A percentile compares a stretch with the other conserved stretches of the same genome.
These are phyloP conservation scores for Rhizopus delemar DNA, from an alignment of 371 early-diverging fungal genomes.

Conservation along the genomic window DNA sequence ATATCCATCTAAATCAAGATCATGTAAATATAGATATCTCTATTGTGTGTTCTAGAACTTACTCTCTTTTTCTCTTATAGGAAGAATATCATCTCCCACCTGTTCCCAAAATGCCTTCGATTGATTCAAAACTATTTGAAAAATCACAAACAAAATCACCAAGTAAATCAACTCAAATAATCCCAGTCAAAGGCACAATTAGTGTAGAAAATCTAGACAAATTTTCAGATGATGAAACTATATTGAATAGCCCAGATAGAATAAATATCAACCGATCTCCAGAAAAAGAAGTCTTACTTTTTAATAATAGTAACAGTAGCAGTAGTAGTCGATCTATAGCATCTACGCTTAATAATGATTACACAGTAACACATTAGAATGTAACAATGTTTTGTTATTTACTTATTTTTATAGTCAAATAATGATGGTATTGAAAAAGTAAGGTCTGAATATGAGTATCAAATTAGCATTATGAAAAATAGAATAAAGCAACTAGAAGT, in stretches of 20 bases:
- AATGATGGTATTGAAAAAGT: conserved; percentile 29
- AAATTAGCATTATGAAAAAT: conserved; percentile 47
- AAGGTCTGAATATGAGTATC: conserved; percentile 62
- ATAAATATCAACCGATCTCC: neutral
- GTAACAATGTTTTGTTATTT: neutral
- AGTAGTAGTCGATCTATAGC: neutral
- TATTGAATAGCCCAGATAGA: conserved; percentile 2
- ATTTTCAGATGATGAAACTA: conserved; percentile 25
- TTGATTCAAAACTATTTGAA: conserved; percentile 5
- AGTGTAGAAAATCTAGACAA: conserved; percentile 36
- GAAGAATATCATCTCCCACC: conserved; percentile 35
- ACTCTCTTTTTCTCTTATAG: neutral
- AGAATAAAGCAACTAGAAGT: conserved; percentile 38
- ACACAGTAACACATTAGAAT: neutral
- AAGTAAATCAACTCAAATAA: conserved; percentile 47
- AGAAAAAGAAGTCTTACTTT: conserved; percentile 12
- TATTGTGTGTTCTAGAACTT: neutral
- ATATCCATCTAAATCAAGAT: conserved; percentile 43
- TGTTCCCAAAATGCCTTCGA: conserved; percentile 29
- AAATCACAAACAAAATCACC: conserved; percentile 25
- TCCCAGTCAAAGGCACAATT: conserved; percentile 50
- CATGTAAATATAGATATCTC: conserved; percentile 19
- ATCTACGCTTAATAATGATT: conserved; percentile 9
- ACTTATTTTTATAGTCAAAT: neutral
- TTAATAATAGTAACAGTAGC: conserved; percentile 1